Conservation (phyloP, 345 rosid species). For the Excoecaria agallocha region DNA sequence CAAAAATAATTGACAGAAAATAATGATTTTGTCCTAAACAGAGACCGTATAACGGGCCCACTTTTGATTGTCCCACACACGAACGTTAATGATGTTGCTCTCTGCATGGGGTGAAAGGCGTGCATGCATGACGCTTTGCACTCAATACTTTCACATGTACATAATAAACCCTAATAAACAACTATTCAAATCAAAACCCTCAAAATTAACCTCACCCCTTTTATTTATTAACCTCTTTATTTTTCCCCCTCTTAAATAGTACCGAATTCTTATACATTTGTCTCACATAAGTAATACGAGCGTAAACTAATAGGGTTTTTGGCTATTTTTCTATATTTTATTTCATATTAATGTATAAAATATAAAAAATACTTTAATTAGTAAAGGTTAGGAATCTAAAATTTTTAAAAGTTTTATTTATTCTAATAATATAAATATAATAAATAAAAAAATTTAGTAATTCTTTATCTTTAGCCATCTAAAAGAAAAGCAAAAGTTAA, state of each 20-base stretch:
- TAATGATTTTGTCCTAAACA: slow-evolving; percentile 15
- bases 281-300: too few species aligned
- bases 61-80: neutral
- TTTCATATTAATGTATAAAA: too few species aligned
- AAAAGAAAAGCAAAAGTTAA: slow-evolving; percentile 16
- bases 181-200: neutral
- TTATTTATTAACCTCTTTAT: neutral
- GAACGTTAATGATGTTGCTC: slow-evolving; percentile 27
- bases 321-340: too few species aligned
- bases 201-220: neutral
- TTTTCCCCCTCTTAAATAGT: too few species aligned
- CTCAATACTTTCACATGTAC: slow-evolving; percentile 29
- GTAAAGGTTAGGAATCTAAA: too few species aligned
- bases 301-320: too few species aligned
- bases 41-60: neutral
- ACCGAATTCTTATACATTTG: too few species aligned
- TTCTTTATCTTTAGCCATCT: too few species aligned
- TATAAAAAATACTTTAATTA: too few species aligned
- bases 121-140: slow-evolving; percentile 26
- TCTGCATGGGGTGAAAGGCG: slow-evolving; percentile 45
- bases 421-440: too few species aligned
- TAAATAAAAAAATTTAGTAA: too few species aligned
- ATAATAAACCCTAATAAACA: neutral
- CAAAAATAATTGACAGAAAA: neutral
- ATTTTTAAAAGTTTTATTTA: too few species aligned